phyloP scores from a whole-genome alignment of 1,139 yeast species.

The Blastobotrys raffinosifermentans region DNA sequence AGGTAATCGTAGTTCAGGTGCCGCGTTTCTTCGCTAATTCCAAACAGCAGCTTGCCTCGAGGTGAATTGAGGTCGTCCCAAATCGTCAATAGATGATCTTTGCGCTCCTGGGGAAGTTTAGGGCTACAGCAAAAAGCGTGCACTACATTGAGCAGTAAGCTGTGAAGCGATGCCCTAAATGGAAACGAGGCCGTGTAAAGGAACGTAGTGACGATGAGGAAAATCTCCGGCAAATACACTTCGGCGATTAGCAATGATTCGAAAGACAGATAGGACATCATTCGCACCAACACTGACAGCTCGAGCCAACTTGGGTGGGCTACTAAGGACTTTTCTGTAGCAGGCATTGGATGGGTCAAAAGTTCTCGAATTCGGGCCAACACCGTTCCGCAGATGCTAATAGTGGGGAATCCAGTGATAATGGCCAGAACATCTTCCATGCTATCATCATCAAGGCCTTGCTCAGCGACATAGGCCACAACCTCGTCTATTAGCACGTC shows the following conservation, averaged over 20 bases:
- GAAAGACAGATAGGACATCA: constrained; percentile 64
- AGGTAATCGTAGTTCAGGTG: constrained; percentile 39
- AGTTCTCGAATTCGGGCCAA: constrained; percentile 46
- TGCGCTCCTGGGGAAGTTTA: constrained; percentile 42
- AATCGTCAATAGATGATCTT: constrained; percentile 44
- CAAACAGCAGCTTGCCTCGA: constrained; percentile 69
- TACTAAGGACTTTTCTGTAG: constrained; percentile 36
- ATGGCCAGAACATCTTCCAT: constrained; percentile 42
- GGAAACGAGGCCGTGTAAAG: constrained; percentile 70
- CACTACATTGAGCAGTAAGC: constrained; percentile 59
- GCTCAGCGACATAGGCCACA: constrained; percentile 60
- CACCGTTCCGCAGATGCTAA: constrained; percentile 65
- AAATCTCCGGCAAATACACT: constrained; percentile 64
- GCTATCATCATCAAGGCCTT: constrained; percentile 58
- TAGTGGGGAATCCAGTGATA: constrained; percentile 59
- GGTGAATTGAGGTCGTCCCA: constrained; percentile 62
- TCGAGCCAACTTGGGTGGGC: constrained; percentile 68
- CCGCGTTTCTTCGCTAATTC: constrained; percentile 61
- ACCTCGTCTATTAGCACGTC: constrained; percentile 64
- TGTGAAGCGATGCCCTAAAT: constrained; percentile 61
- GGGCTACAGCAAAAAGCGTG: constrained; percentile 67
- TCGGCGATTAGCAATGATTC: constrained; percentile 64
- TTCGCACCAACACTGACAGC: constrained; percentile 60
- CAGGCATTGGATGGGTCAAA: constrained; percentile 44
- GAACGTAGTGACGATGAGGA: constrained; percentile 62